Evolutionary conservation across 768 basidiomycete genomes (phyloP).

Genomic region (Russula earlei): DNA sequence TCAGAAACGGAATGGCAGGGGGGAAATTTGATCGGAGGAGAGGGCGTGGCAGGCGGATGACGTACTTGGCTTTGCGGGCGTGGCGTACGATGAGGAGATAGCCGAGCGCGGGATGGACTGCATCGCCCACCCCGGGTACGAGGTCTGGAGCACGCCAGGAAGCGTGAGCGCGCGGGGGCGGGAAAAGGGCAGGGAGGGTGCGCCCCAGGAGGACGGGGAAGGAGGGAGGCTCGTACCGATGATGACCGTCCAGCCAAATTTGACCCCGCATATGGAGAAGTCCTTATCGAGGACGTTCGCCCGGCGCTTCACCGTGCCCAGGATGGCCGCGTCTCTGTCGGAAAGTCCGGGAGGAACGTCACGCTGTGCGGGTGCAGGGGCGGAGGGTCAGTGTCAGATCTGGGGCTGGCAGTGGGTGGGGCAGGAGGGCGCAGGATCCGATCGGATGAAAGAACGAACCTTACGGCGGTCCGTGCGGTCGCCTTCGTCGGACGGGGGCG

Average conservation of each 20-base stretch:
- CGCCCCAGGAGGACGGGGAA: neutral
- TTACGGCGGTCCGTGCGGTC: constrained; percentile 34
- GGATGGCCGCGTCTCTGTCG: constrained; percentile 60
- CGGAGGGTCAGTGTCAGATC: neutral
- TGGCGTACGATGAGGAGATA: constrained; percentile 72
- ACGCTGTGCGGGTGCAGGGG: constrained; percentile 43
- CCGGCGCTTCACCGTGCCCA: constrained; percentile 63
- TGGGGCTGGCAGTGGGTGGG: neutral
- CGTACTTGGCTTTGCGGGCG: constrained; percentile 62
- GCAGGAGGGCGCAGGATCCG: neutral
- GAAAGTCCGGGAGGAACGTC: constrained; percentile 69
- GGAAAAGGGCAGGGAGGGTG: too few species aligned
- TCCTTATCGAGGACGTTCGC: constrained; percentile 87
- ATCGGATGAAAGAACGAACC: constrained; percentile 31
- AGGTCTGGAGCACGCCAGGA: constrained; percentile 33
- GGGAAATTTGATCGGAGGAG: neutral
- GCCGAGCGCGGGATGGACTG: constrained; percentile 52
- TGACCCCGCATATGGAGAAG: constrained; percentile 67
- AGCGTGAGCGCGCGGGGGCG: neutral
- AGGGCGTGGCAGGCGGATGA: neutral
- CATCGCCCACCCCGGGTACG: constrained; percentile 61
- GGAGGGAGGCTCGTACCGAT: constrained; percentile 33
- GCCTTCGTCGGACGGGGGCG: too few species aligned
- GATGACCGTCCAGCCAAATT: constrained; percentile 81
- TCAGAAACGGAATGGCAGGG: neutral